These are phyloP conservation scores for Massariosphaeria phaeospora DNA, from an alignment of 495 filamentous ascomycete species.

Conservation along the genomic window DNA sequence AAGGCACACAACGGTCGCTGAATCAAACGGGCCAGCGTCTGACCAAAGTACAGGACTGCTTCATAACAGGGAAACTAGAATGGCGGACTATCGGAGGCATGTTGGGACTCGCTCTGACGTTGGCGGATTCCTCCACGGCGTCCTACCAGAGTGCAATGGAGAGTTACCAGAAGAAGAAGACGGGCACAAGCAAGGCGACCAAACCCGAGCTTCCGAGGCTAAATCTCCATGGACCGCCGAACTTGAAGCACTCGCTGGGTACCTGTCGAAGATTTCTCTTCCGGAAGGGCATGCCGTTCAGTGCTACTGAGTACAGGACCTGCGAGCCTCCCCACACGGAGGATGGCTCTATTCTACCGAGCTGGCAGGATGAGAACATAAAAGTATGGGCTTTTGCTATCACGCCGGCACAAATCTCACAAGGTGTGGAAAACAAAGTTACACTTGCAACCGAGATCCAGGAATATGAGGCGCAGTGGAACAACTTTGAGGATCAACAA, in stretches of 20 bases:
- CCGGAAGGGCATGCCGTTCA: slow-evolving; percentile 68
- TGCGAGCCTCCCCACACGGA: slow-evolving; percentile 36
- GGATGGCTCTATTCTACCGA: slow-evolving; percentile 47
- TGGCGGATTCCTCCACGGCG: slow-evolving; percentile 58
- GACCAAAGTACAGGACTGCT: slow-evolving; percentile 62
- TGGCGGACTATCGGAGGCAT: slow-evolving; percentile 77
- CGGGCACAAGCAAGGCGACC: slow-evolving; percentile 21
- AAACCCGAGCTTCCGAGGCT: slow-evolving; percentile 41
- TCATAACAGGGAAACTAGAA: slow-evolving; percentile 70
- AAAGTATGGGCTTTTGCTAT: slow-evolving; percentile 77
- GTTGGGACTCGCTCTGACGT: slow-evolving; percentile 73
- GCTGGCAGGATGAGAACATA: slow-evolving; percentile 69
- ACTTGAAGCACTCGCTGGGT: slow-evolving; percentile 72
- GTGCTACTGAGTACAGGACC: slow-evolving; percentile 54
- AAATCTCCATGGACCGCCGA: slow-evolving; percentile 70
- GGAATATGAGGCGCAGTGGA: slow-evolving; percentile 7
- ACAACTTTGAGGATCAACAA: slow-evolving; percentile 21
- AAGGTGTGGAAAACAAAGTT: not conserved
- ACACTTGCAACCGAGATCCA: not conserved
- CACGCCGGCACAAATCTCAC: not conserved
- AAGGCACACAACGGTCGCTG: slow-evolving; percentile 78
- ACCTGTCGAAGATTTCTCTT: slow-evolving; percentile 87
- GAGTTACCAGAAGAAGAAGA: slow-evolving; percentile 32
- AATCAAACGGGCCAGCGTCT: slow-evolving; percentile 59
- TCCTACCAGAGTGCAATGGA: slow-evolving; percentile 35